Percentiles rank a stretch among this genome's conserved stretches.
Conservation (phyloP, 2,329 filamentous ascomycete genomes). For the Aureobasidium namibiae region DNA sequence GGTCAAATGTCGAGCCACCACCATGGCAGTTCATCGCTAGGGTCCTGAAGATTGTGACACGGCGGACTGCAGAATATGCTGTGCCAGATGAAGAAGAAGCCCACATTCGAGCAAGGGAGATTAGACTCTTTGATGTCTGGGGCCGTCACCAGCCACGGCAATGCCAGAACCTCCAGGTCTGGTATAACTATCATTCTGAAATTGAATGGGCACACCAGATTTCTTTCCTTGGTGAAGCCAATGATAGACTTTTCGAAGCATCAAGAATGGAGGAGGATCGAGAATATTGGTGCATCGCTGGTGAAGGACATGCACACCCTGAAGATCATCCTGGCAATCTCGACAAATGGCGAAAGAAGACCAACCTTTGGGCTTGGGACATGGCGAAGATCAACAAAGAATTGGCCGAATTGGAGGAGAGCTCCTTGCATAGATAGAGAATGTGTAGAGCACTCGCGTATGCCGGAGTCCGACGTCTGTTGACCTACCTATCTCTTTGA, state of each 20-base stretch:
- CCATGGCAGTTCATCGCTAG: not conserved
- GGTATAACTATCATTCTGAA: not conserved
- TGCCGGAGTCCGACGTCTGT: too few species aligned
- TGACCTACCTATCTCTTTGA: not conserved
- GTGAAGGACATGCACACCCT: not conserved
- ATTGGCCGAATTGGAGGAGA: not conserved
- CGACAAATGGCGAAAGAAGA: not conserved
- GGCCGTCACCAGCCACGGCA: not conserved
- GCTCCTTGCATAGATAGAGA: not conserved
- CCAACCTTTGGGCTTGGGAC: not conserved
- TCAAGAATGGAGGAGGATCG: not conserved
- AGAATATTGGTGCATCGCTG: not conserved
- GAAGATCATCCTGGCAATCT: not conserved
- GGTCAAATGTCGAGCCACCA: not conserved
- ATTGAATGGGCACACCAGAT: not conserved
- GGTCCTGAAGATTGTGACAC: not conserved
- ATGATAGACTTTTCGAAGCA: not conserved
- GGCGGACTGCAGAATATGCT: not conserved
- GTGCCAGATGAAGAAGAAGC: not conserved
- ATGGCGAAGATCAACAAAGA: not conserved
- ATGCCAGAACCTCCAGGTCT: not conserved
- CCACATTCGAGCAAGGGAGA: not conserved
- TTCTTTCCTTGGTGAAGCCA: not conserved
- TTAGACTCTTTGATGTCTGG: not conserved
- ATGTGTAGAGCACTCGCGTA: not conserved